Percentiles rank a stretch among this genome's conserved stretches.
Conservation (phyloP, 208 protist genomes). For the Wallacemonas sp. region DNA sequence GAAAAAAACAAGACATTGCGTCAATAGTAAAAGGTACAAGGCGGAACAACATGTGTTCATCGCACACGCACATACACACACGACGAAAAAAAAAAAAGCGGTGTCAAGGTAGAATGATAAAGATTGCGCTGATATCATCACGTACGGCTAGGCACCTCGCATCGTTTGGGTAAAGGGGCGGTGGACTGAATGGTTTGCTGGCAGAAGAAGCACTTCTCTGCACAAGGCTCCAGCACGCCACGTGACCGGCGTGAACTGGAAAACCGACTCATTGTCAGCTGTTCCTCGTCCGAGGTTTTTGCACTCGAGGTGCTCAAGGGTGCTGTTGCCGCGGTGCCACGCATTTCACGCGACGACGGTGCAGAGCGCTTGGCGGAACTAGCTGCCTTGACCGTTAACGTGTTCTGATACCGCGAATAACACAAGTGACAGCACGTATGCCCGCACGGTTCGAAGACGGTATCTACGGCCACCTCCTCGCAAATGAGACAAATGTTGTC, state of each 20-base stretch:
- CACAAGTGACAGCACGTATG: slow-evolving; percentile 30
- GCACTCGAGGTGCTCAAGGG: not conserved
- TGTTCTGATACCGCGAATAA: slow-evolving; percentile 16
- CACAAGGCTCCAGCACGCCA: not conserved
- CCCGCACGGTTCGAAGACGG: slow-evolving; percentile 23
- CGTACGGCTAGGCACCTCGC: not conserved
- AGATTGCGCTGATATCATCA: not conserved
- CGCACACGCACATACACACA: no score
- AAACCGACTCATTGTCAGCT: not conserved
- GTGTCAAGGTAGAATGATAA: no score
- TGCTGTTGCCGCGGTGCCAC: not conserved
- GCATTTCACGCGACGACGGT: not conserved
- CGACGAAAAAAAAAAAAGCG: slow-evolving; percentile 1
- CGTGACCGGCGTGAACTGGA: slow-evolving; percentile 6
- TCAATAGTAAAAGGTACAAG: no score
- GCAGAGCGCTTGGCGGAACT: slow-evolving; percentile 7
- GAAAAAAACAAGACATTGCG: not conserved
- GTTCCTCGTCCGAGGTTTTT: not conserved
- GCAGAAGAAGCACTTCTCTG: slow-evolving; percentile 36
- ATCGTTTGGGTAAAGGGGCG: no score
- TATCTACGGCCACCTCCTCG: slow-evolving; percentile 10
- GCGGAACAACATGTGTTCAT: no score
- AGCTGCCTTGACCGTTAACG: slow-evolving; percentile 6
- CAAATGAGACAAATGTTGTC: slow-evolving; percentile 29
- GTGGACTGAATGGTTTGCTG: slow-evolving; percentile 20